Evolutionary conservation across 2,329 filamentous ascomycete species (phyloP), one percentile per base, ranked within the genome.

Genomic region (Passalora sequoiae): DNA sequence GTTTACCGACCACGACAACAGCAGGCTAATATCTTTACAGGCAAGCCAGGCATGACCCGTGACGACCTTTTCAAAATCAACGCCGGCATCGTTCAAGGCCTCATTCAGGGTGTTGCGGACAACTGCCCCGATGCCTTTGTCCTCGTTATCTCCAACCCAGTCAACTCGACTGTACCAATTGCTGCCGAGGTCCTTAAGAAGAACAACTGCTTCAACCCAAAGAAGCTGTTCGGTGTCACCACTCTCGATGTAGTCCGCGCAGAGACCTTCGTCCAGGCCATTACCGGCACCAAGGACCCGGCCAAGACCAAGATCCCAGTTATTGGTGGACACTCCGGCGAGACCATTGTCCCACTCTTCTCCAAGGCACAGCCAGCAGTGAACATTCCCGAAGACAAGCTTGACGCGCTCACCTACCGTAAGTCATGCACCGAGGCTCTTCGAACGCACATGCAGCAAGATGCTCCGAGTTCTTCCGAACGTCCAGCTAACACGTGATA

Each of bases 31-130:
- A 35, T 15, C 40, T 12, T 46, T 47, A 46, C 54, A 96, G 91
- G 91, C 73, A 97, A 97, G 80, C 92, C 92, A 61, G 92, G 92
- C 63, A 98, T 98, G 92, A 96, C 86, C 70, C 89, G 92, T 74
- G 92, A 98, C 63, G 92, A 97, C 67, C 86, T 98, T 47, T 98
- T 98, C 85, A 96, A 96, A 75, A 95, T 96, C 78, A 98, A 98
- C 69, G 92, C 92, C 49, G 87, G 89, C 61, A 98, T 98, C 65
- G 92, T 98, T 65, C 88, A 92, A 73, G 89, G 87, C 59, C 78
- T 98, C 57, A 84, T 94, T 60, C 85, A 94, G 76, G 83, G 86
- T 40, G 81, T 88, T 60, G 89, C 91, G 59, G 83, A 96, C 66
- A 81, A 84, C 64, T 83, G 83, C 66, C 92, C 92, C 66, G 94